Evolutionary conservation across 2,329 filamentous ascomycete genomes (phyloP).

Genomic region (Aspergillus novoparasiticus): DNA sequence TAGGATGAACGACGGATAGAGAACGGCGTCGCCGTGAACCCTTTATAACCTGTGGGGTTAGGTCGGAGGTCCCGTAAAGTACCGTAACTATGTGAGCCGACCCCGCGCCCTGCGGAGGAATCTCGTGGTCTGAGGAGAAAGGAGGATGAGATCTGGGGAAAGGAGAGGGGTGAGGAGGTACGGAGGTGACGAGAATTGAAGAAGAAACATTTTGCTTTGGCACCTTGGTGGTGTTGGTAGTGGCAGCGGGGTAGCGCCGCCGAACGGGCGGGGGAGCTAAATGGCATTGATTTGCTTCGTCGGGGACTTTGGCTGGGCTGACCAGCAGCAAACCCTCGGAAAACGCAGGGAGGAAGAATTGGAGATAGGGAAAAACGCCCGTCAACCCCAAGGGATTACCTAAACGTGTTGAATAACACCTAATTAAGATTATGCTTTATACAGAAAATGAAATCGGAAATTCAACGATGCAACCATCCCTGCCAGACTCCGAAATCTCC

Average conservation of each 20-base stretch:
- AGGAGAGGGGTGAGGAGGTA: conserved; percentile 14
- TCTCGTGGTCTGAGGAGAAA: conserved; percentile 15
- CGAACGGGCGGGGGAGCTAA: conserved; percentile 25
- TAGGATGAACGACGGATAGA: conserved; percentile 46
- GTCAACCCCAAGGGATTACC: neutral
- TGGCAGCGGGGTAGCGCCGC: conserved; percentile 28
- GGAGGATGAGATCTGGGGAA: conserved; percentile 12
- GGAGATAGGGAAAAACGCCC: conserved; percentile 17
- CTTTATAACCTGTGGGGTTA: conserved; percentile 18
- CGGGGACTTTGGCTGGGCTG: conserved; percentile 9
- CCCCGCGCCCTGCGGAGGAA: conserved; percentile 18
- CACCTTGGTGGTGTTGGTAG: conserved; percentile 9
- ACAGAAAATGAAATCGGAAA: neutral
- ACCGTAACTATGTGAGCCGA: conserved; percentile 20
- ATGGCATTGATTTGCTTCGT: conserved; percentile 33
- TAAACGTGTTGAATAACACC: conserved; percentile 12
- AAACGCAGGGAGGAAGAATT: conserved; percentile 1
- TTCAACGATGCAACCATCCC: neutral
- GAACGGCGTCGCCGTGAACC: conserved; percentile 21
- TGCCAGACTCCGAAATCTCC: neutral
- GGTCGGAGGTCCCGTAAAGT: conserved; percentile 14
- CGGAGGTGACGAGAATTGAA: conserved; percentile 22
- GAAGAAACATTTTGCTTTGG: conserved; percentile 17
- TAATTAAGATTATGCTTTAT: neutral
- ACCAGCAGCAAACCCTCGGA: conserved; percentile 10